Base-by-base conservation (phyloP, 2,329 filamentous ascomycete genomes). In the Cladosporium oxysporum region DNA sequence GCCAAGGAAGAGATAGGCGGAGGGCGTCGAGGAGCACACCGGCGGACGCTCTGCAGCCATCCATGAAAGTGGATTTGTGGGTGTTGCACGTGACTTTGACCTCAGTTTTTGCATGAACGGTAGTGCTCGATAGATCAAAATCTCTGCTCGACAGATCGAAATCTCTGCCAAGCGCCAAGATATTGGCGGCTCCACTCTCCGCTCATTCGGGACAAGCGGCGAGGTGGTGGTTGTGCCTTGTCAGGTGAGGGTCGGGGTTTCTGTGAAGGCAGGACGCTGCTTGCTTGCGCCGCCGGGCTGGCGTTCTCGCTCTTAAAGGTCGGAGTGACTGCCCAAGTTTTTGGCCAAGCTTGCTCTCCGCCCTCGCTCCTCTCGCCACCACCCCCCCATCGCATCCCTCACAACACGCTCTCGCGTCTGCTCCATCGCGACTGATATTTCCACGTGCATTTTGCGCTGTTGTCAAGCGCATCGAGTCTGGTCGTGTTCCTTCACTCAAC, bases 381-480 rank as follows among this genome's bases (percentile, higher is more conserved):
- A 28, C 26, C 18, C 50, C 21, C 61, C 35, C 26, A n/a, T 33
- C 50, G 35, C 50, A 26, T 47, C 37, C 8, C 41, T 23, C 35
- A 29, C 33, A n/a, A 21, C 50, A 52, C 50, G 44, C 29, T 26
- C 12, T 21, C 21, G 18, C 14, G 21, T 10, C 49, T 41, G 16
- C 12, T 35, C 11, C 18, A 18, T 26, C 4, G 7, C 61, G 26
- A 37, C 35, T 63, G 60, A 63, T 31, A 26, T 41, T 21, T 44
- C 33, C 61, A 63, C 50, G 23, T 14, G 50, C 49, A 37, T 33
- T 16, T 57, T 18, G 61, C 50, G 61, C 50, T 55, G 50, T 44
- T 33, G 35, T 47, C 21, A 52, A 31, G 61, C 61, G 61, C 44
- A 18, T 57, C 23, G 21, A 29, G 35, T 21, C 33, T n/a, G 57